Percentiles rank a stretch among this genome's conserved stretches.
Conservation (phyloP, 73 alveolate species). For the Stentor coeruleus region DNA sequence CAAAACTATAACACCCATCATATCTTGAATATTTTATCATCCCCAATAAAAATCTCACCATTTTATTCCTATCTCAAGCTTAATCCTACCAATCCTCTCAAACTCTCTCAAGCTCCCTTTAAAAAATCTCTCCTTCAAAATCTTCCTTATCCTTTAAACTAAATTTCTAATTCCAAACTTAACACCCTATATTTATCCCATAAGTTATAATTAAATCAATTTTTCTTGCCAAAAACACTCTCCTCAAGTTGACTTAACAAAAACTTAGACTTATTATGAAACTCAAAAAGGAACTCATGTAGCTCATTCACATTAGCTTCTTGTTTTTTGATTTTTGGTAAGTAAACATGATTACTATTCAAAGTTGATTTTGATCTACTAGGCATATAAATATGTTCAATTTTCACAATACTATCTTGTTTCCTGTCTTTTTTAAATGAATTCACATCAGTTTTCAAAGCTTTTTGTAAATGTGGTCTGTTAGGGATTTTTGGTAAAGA, state of each 20-base stretch:
- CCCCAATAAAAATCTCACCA: no score
- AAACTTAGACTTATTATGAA: neutral
- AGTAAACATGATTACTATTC: neutral
- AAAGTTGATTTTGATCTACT: neutral
- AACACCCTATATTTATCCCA: no score
- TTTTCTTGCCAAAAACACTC: constrained; percentile 4
- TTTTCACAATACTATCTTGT: neutral
- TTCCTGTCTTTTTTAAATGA: neutral
- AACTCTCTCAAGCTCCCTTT: no score
- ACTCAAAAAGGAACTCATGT: neutral
- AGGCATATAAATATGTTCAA: no score
- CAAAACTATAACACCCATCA: no score
- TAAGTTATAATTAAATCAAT: no score
- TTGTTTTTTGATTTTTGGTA: neutral
- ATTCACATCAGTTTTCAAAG: neutral
- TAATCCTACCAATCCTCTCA: no score
- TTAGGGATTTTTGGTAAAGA: neutral
- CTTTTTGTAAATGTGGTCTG: neutral
- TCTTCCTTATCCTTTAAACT: no score
- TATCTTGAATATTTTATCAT: no score
- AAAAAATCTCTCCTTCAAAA: no score
- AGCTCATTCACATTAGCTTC: neutral
- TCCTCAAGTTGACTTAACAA: neutral
- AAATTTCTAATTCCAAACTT: no score
- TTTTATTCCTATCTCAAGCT: no score